These are phyloP conservation scores for Sporothrix schenckii DNA, from an alignment of 2,329 filamentous ascomycete genomes.

Conservation along the genomic window DNA sequence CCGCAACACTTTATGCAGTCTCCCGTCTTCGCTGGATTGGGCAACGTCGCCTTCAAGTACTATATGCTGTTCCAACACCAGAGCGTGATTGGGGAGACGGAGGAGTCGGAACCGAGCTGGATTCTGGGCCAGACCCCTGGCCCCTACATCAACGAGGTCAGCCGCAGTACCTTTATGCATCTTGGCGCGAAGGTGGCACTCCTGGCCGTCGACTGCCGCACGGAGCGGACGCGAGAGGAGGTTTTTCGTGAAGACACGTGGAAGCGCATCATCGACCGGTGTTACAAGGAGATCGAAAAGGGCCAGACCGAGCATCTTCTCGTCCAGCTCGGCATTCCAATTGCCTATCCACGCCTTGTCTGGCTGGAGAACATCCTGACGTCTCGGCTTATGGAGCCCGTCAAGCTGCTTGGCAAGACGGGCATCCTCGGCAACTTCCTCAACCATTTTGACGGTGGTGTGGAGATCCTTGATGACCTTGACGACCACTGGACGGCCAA, in stretches of 20 bases:
- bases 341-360: constrained; percentile 77
- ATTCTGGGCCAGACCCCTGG: constrained; percentile 76
- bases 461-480: constrained; percentile 87
- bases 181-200: constrained; percentile 79
- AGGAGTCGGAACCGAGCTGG: constrained; percentile 88
- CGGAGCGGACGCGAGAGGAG: constrained; percentile 82
- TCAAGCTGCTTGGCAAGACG: constrained; percentile 83
- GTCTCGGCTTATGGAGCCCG: constrained; percentile 80
- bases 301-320: constrained; percentile 88
- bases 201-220: constrained; percentile 86
- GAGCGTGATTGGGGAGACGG: constrained; percentile 77
- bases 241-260: constrained; percentile 81
- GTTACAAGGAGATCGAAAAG: constrained; percentile 77
- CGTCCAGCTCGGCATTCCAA: constrained; percentile 80
- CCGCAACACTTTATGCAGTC: constrained; percentile 88
- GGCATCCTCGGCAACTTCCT: constrained; percentile 79
- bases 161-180: constrained; percentile 82
- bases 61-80: constrained; percentile 99
- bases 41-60: constrained; percentile 94
- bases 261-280: constrained; percentile 82
- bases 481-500: constrained; percentile 98
- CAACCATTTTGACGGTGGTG: constrained; percentile 87
- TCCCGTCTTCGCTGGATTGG: constrained; percentile 85
- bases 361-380: constrained; percentile 77
- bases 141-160: constrained; percentile 85